A percentile compares a stretch with the other conserved stretches of the same genome.
Evolutionary conservation across 2,329 filamentous ascomycete species (phyloP).

Genomic region (Fusarium buxicola): DNA sequence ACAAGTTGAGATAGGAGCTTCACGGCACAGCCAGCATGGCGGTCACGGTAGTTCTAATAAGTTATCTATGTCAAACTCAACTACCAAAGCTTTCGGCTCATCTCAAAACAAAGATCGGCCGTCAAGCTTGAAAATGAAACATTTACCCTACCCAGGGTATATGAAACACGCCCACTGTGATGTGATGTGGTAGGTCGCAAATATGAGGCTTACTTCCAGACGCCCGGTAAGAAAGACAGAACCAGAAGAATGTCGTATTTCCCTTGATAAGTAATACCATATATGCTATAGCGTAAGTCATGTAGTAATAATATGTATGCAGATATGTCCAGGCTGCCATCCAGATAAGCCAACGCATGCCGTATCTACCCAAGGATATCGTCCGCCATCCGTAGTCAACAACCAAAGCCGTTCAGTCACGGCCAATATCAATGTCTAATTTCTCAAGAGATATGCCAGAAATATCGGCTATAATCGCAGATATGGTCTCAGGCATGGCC

Average conservation of each 20-base stretch:
- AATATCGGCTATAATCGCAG: neutral
- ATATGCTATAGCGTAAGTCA: no score
- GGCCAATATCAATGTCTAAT: neutral
- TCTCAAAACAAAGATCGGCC: neutral
- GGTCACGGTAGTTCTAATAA: neutral
- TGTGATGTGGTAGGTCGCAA: neutral
- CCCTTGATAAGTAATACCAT: no score
- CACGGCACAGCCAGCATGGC: neutral
- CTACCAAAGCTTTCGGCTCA: neutral
- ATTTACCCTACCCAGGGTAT: no score
- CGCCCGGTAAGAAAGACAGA: no score
- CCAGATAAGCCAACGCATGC: neutral
- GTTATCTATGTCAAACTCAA: neutral
- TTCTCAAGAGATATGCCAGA: constrained; percentile 1
- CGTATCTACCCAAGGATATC: no score
- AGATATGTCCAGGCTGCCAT: no score
- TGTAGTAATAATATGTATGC: no score
- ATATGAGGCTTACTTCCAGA: neutral
- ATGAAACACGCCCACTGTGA: no score
- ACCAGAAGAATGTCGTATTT: no score
- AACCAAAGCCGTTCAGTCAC: neutral
- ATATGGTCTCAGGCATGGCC: neutral
- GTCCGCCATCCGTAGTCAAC: neutral
- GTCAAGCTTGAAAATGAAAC: no score
- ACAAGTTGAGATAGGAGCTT: neutral